A percentile compares a stretch with the other conserved stretches of the same genome.
Evolutionary conservation across 345 rosid genomes (phyloP).

Genomic region (Acer yangbiense): DNA sequence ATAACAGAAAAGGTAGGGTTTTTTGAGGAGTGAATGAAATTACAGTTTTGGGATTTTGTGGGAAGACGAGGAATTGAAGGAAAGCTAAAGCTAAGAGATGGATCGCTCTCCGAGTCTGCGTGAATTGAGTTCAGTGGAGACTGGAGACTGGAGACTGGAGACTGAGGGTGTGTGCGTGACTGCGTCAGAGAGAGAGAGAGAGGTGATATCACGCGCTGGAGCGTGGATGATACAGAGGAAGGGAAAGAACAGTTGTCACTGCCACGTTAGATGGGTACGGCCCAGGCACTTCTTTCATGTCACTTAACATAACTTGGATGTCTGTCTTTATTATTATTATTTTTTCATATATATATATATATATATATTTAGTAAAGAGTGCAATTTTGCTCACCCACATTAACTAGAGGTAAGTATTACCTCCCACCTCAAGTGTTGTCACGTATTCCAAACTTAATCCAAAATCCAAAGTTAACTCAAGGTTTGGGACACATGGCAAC

Average conservation of each 20-base stretch:
- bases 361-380: no score
- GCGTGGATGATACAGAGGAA: constrained; percentile 6
- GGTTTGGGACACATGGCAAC: no score
- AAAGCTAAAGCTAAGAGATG: background rate
- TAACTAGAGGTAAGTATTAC: no score
- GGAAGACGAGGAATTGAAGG: background rate
- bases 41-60: background rate
- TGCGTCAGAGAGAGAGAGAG: background rate
- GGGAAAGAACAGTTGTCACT: background rate
- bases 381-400: no score
- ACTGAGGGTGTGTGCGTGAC: background rate
- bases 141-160: background rate
- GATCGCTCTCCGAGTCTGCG: background rate
- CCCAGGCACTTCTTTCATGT: no score
- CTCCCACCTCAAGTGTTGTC: no score
- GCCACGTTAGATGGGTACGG: constrained; percentile 3
- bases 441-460: no score
- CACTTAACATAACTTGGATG: no score
- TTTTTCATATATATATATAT: no score
- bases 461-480: no score
- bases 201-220: constrained; percentile 13
- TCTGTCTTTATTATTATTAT: no score
- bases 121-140: background rate
- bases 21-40: background rate
- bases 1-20: background rate